These are phyloP conservation scores for Oryza australiensis DNA, from an alignment of 176 grass and related monocot species.

Conservation along the genomic window DNA sequence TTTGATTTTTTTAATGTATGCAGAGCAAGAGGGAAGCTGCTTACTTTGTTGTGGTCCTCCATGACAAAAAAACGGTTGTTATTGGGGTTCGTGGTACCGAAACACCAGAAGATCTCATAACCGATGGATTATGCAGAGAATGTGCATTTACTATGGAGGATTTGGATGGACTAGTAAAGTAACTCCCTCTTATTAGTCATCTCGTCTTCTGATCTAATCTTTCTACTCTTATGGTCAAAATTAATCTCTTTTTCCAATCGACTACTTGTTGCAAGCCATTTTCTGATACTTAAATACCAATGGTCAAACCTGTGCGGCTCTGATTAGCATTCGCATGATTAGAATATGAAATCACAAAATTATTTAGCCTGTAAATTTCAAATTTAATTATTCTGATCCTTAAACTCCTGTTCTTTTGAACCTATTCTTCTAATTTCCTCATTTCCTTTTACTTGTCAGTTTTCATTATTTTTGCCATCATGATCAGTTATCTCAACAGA, in stretches of 20 bases:
- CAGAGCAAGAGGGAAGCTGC: conserved; percentile 89
- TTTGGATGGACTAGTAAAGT: conserved; percentile 87
- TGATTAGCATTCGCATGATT: conserved; percentile 2
- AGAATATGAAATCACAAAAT: neutral
- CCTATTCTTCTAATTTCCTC: neutral
- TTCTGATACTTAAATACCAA: conserved; percentile 7
- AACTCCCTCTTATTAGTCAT: conserved; percentile 28
- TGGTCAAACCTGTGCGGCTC: neutral
- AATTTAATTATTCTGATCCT: neutral
- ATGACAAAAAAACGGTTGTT: conserved; percentile 74
- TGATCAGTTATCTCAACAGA: neutral
- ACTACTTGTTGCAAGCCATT: conserved; percentile 12
- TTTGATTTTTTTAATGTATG: conserved; percentile 24
- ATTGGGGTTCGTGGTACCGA: conserved; percentile 91
- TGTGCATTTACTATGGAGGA: conserved; percentile 77
- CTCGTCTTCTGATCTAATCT: conserved; percentile 14
- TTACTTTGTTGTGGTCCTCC: conserved; percentile 90
- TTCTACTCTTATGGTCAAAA: conserved; percentile 20
- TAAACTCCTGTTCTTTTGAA: conserved; percentile 12
- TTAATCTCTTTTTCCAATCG: conserved; percentile 1
- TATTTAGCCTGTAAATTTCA: neutral
- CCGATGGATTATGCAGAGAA: conserved; percentile 93
- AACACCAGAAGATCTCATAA: conserved; percentile 93
- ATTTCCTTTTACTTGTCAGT: neutral
- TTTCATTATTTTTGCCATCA: conserved; percentile 1